Evolutionary conservation across 768 basidiomycete genomes (phyloP), one percentile per base, ranked within the genome.

Genomic region (Sporobolomyces roseus): DNA sequence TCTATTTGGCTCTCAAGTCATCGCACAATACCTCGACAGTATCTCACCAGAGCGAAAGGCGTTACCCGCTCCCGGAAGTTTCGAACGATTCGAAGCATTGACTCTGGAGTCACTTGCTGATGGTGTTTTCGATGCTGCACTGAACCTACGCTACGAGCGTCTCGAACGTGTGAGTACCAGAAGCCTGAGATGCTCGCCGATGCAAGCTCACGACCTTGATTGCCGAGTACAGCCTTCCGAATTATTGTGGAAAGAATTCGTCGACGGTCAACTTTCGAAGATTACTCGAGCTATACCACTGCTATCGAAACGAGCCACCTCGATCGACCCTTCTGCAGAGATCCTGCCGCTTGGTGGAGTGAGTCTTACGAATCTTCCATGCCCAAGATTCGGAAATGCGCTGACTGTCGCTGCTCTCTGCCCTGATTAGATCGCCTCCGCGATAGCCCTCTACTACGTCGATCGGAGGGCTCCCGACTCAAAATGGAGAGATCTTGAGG

Each of bases 81-180:
- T 63, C 21, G 61, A 41, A 25, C 29, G 61, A 2, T 68, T 68
- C 61, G 61, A 68, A 33, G 53, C 27, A 12, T 41, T 68, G 13
- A 63, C 66, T 19, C 62, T 61, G 12, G 66, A 63, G 16, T 13
- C 54, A 1, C 61, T 68, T 6, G 48, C 54, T 23, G 55, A 49
- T 32, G 61, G 49, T 10, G 58, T 68, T 23, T 50, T 38, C 35
- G 61, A 68, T 13, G 66, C 66, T 1, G 66, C 61, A 4, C 61
- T 68, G 1, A n/a, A 30, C 6, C 16, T 68, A 25, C 61, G 66
- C 27, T 68, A 63, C 61, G 66, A 68, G 51, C 33, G 66, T 7
- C 2, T 68, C 1, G 66, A 68, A 30, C 60, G 61, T 4, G 61
- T 62, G 35, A n/a, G 66, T 45, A 0, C 17, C 49, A 27, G 5